Evolutionary conservation across 2,329 filamentous ascomycete genomes (phyloP).

Genomic region (Sporothrix phasma): DNA sequence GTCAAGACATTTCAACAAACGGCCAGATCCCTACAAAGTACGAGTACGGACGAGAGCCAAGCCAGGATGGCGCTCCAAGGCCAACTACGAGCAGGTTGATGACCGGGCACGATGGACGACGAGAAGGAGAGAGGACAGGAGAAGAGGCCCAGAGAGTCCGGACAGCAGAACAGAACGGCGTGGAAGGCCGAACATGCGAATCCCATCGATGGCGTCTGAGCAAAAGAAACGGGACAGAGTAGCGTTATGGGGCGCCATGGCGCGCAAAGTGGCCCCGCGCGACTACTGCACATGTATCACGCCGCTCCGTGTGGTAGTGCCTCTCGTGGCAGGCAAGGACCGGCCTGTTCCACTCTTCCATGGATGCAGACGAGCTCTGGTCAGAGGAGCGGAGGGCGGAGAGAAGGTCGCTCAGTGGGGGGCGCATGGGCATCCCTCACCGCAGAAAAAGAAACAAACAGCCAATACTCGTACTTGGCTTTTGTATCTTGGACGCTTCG

Average conservation of each 20-base stretch:
- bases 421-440: conserved; percentile 1
- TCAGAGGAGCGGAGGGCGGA: background rate
- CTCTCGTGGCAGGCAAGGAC: conserved; percentile 4
- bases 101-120: too few relatives aligned
- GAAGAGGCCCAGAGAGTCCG: background rate
- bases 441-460: background rate
- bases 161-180: too few relatives aligned
- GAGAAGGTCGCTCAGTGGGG: background rate
- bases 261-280: background rate
- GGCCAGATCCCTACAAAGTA: too few relatives aligned
- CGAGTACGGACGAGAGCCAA: background rate
- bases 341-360: conserved; percentile 5
- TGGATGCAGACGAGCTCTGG: background rate
- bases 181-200: background rate
- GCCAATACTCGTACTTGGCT: background rate
- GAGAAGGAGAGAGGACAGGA: background rate
- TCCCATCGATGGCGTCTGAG: background rate
- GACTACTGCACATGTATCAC: background rate
- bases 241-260: background rate
- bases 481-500: background rate
- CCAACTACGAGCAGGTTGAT: too few relatives aligned
- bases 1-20: too few relatives aligned
- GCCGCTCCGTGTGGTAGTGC: background rate
- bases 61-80: too few relatives aligned
- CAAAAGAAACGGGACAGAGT: background rate